phyloP scores from a whole-genome alignment of 305 asterid genomes.

The Solanum hybrid region DNA sequence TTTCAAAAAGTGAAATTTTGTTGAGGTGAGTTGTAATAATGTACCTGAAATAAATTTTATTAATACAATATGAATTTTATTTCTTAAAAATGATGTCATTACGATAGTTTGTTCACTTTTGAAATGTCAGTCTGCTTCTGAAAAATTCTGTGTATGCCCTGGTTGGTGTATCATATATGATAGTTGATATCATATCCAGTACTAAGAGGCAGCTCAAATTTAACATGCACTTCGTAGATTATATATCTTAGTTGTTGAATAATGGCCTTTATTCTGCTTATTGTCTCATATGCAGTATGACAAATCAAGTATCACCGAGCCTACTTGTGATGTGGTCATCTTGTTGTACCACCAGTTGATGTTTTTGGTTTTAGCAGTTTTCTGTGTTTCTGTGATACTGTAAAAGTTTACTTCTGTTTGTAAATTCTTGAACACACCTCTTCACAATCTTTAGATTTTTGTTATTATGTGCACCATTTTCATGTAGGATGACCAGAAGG shows the following conservation, averaged over 20 bases:
- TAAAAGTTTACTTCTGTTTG: not conserved
- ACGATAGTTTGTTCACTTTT: not conserved
- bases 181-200: not conserved
- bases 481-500: slow-evolving; percentile 52
- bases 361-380: not conserved
- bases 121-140: not conserved
- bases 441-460: not conserved
- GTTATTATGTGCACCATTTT: not conserved
- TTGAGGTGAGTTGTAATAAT: not conserved
- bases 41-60: not conserved
- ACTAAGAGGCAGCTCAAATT: not conserved
- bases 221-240: not conserved
- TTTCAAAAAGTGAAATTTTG: not conserved
- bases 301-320: not conserved
- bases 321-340: not conserved
- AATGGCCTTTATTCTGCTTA: not conserved
- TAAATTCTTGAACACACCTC: not conserved
- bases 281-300: not conserved
- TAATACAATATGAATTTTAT: not conserved
- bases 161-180: not conserved
- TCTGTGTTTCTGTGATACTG: not conserved
- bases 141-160: not conserved
- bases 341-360: not conserved
- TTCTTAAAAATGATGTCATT: not conserved
- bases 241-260: not conserved